Evolutionary conservation across 768 basidiomycete species (phyloP).

Genomic region (Austroboletus festivus): DNA sequence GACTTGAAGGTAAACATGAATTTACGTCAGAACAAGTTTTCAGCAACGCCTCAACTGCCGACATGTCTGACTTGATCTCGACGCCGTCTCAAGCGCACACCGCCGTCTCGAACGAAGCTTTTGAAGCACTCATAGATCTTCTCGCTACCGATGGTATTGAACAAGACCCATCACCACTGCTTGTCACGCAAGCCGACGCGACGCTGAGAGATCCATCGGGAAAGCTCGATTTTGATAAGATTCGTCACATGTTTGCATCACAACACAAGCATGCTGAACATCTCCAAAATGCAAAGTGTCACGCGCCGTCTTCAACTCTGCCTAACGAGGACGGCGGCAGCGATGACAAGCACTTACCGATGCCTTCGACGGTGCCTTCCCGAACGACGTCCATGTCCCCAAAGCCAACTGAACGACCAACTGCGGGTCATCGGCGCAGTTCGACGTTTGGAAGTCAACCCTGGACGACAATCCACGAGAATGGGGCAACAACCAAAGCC

Average conservation of each 20-base stretch:
- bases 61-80: constrained; percentile 24
- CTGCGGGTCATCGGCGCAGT: constrained; percentile 17
- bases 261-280: constrained; percentile 7
- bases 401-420: not conserved
- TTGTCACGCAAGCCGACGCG: not conserved
- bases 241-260: constrained; percentile 25
- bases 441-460: constrained; percentile 24
- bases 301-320: not conserved
- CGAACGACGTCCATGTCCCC: constrained; percentile 18
- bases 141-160: constrained; percentile 28
- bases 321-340: constrained; percentile 12
- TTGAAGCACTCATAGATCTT: constrained; percentile 30
- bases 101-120: constrained; percentile 17
- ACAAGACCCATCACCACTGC: not conserved
- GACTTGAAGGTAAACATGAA: too few relatives aligned
- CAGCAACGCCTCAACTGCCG: too few relatives aligned
- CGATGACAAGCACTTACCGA: constrained; percentile 15
- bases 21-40: too few relatives aligned
- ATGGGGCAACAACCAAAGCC: constrained; percentile 5
- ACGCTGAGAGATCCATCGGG: constrained; percentile 27
- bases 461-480: constrained; percentile 11
- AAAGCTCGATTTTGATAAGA: constrained; percentile 31
- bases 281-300: not conserved
- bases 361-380: constrained; percentile 8
- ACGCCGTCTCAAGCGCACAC: constrained; percentile 22